Percentiles rank a stretch among this genome's conserved stretches.
Evolutionary conservation across 2,329 filamentous ascomycete genomes (phyloP).

Genomic region (Fusarium pseudoanthophilum): DNA sequence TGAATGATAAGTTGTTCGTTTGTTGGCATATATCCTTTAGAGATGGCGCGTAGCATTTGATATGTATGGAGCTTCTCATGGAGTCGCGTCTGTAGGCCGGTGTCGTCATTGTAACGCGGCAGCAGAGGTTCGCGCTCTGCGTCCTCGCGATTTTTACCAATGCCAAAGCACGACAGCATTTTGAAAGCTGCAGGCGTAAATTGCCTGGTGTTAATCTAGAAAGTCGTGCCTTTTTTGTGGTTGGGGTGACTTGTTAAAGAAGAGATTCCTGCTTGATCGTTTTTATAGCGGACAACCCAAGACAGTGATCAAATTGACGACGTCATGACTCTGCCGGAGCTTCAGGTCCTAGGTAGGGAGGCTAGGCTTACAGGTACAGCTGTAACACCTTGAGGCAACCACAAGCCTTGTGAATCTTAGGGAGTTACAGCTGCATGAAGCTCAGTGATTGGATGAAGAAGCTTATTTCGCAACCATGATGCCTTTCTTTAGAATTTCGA

Average conservation of each 20-base stretch:
- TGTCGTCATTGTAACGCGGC: conserved; percentile 85
- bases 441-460: conserved; percentile 16
- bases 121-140: conserved; percentile 82
- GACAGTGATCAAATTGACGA: conserved; percentile 16
- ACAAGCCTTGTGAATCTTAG: conserved; percentile 3
- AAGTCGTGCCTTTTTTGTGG: neutral
- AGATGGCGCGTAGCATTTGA: conserved; percentile 86
- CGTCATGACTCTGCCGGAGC: conserved; percentile 39
- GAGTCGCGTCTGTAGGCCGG: conserved; percentile 77
- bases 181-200: neutral
- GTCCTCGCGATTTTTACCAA: conserved; percentile 58
- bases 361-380: neutral
- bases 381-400: conserved; percentile 4
- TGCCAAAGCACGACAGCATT: conserved; percentile 74
- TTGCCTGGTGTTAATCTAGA: neutral
- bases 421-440: neutral
- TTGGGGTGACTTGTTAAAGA: neutral
- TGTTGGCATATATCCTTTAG: conserved; percentile 89
- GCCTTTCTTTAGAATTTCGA: conserved; percentile 5
- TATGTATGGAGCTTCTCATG: conserved; percentile 94
- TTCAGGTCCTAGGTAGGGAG: conserved; percentile 20
- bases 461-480: conserved; percentile 24
- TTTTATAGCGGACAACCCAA: neutral
- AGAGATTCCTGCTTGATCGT: conserved; percentile 3
- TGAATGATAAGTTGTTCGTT: conserved; percentile 86